Percentiles rank a stretch among this genome's conserved stretches.
Evolutionary conservation across 75 land plant genomes (phyloP).

Genomic region (Picea glauca): DNA sequence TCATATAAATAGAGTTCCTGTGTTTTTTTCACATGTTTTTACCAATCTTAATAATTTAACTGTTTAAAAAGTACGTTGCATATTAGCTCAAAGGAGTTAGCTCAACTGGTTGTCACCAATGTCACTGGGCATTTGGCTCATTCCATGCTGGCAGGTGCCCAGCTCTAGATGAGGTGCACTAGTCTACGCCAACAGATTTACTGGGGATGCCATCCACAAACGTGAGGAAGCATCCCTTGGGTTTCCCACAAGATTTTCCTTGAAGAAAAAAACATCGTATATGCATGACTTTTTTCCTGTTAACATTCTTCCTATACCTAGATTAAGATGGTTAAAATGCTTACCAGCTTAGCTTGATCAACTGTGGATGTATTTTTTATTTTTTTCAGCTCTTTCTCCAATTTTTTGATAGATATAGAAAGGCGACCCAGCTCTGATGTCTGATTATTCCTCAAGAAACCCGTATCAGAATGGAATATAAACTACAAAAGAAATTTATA

Average conservation of each 20-base stretch:
- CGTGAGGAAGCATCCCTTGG: too few relatives aligned
- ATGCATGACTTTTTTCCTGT: neutral
- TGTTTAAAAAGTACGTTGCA: neutral
- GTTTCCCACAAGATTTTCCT: too few relatives aligned
- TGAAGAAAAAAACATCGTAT: neutral
- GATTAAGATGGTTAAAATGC: neutral
- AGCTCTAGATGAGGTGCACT: too few relatives aligned
- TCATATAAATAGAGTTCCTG: neutral
- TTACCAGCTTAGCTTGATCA: constrained; percentile 29
- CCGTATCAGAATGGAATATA: constrained; percentile 1
- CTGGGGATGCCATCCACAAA: too few relatives aligned
- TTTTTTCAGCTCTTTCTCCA: constrained; percentile 42
- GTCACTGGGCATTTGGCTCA: too few relatives aligned
- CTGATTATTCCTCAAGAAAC: constrained; percentile 13
- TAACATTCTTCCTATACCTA: too few relatives aligned
- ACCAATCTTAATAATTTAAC: neutral
- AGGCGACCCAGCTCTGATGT: constrained; percentile 41
- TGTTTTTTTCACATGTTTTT: neutral
- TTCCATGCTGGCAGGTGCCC: too few relatives aligned
- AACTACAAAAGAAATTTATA: neutral
- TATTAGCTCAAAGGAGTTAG: too few relatives aligned
- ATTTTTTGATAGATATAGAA: constrained; percentile 36
- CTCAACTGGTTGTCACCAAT: too few relatives aligned
- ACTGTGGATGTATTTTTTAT: constrained; percentile 20
- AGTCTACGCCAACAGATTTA: too few relatives aligned